phyloP scores from a whole-genome alignment of 352 stramenopile genomes.

The Phytophthora ohioensis region DNA sequence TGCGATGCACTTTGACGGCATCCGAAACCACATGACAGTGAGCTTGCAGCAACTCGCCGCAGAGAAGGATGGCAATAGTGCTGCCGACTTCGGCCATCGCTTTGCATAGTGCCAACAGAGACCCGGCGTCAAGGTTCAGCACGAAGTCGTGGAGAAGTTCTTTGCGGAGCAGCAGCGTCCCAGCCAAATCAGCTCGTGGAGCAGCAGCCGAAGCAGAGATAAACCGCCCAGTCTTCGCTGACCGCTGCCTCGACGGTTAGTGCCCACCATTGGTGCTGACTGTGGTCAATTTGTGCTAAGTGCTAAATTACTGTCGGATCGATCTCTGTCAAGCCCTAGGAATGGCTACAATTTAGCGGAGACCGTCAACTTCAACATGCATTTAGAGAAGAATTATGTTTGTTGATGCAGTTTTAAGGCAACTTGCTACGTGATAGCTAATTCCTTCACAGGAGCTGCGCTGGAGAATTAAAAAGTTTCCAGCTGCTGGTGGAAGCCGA shows the following conservation, averaged over 20 bases:
- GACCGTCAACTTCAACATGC: constrained; percentile 10
- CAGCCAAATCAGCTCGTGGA: constrained; percentile 9
- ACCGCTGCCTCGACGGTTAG: constrained; percentile 8
- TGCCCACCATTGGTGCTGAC: constrained; percentile 9
- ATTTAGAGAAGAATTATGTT: background rate
- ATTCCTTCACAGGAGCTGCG: background rate
- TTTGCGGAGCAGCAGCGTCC: constrained; percentile 28
- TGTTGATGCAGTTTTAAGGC: constrained; percentile 12
- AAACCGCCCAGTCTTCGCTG: constrained; percentile 24
- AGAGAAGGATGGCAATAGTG: constrained; percentile 8
- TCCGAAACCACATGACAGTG: constrained; percentile 25
- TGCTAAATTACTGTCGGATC: background rate
- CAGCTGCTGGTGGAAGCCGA: constrained; percentile 47
- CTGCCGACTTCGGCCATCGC: constrained; percentile 14
- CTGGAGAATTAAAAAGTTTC: constrained; percentile 56
- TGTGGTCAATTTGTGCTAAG: constrained; percentile 5
- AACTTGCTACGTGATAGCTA: background rate
- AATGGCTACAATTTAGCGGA: constrained; percentile 3
- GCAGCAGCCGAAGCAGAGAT: constrained; percentile 1
- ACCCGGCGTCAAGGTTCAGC: constrained; percentile 21
- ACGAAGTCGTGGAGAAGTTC: constrained; percentile 37
- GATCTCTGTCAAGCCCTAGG: constrained; percentile 6
- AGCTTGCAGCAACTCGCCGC: constrained; percentile 31
- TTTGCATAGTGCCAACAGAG: constrained; percentile 22
- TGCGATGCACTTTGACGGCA: constrained; percentile 19